phyloP scores from a whole-genome alignment of 2,329 filamentous ascomycete species.

The Aureobasidium leucospermi region DNA sequence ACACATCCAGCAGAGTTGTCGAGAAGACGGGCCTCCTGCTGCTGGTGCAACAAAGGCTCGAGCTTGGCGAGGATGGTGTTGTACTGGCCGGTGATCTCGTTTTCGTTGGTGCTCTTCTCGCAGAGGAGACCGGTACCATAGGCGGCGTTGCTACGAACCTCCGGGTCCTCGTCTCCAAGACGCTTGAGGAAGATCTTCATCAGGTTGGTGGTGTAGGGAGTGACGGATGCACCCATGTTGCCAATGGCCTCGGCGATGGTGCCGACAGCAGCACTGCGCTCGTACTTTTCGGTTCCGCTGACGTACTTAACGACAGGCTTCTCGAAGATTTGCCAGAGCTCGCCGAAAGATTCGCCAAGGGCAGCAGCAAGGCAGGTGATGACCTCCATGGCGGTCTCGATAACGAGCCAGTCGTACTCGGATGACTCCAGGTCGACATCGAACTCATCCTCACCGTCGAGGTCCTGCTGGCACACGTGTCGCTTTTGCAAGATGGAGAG shows the following conservation, averaged over 20 bases:
- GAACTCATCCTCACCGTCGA: slow-evolving; percentile 73
- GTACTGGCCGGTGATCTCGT: slow-evolving; percentile 68
- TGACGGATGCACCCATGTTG: slow-evolving; percentile 74
- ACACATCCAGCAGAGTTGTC: slow-evolving; percentile 93
- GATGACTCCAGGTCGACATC: slow-evolving; percentile 66
- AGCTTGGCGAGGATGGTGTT: slow-evolving; percentile 74
- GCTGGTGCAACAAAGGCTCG: slow-evolving; percentile 66
- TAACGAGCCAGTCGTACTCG: slow-evolving; percentile 95
- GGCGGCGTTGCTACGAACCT: slow-evolving; percentile 91
- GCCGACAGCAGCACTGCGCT: slow-evolving; percentile 84
- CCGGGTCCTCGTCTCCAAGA: slow-evolving; percentile 78
- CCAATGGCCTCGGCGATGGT: slow-evolving; percentile 86
- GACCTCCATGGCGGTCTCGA: slow-evolving; percentile 90
- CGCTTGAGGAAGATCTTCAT: slow-evolving; percentile 79
- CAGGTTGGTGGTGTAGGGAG: slow-evolving; percentile 69
- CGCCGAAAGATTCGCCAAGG: slow-evolving; percentile 70
- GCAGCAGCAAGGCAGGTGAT: slow-evolving; percentile 76
- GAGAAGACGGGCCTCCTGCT: slow-evolving; percentile 72
- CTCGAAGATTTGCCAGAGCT: slow-evolving; percentile 94
- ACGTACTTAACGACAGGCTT: slow-evolving; percentile 84
- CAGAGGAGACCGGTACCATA: slow-evolving; percentile 84
- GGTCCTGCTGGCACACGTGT: slow-evolving; percentile 87
- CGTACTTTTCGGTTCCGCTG: slow-evolving; percentile 74
- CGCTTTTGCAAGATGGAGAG: slow-evolving; percentile 77
- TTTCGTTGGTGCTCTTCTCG: slow-evolving; percentile 67